Base-by-base conservation (phyloP, 2,329 filamentous ascomycete genomes). In the Dothidotthia symphoricarpi region DNA sequence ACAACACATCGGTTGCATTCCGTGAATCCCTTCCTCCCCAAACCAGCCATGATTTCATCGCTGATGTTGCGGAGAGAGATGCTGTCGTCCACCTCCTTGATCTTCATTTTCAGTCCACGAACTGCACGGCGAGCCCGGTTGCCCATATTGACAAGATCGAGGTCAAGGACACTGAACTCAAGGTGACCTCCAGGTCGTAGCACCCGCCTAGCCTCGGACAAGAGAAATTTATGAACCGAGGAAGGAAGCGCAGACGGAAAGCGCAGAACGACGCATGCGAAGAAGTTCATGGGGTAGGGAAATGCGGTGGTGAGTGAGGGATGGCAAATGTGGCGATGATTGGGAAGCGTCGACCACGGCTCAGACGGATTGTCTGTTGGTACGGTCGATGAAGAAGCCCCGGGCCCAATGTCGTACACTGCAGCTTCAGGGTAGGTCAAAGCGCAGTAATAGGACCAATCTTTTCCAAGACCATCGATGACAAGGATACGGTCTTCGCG, bases 381-480 rank as follows among this genome's bases (percentile, higher is more conserved):
- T 6, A 48, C 27, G 8, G 52, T 17, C 3, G 49, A 39, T 6
- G 59, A 51, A 3, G 59, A 57, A 28, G 57, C 45, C 16, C 56
- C 53, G 28, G 64, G 59, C 3, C 68, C 68, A 16, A 91, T 74
- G 58, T 90, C 88, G 70, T 87, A 91, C 46, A 93, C 84, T 2
- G 80, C 83, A 0, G 83, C 83, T 1, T 75, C 74, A 0, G 85
- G 83, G 49, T 91, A 91, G 1, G 85, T 88, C 58, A 90, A 81
- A 6, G 87, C 85, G 14, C 86, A 86, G 53, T 89, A 91, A 63
- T 88, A 90, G 0, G 86, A 90, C 87, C 87, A 93, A 59, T 93
- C 87, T 57, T 89, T 90, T n/a, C 87, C 87, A 19, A 93, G 80
- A 4, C 87, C 87, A 67, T 93, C 87, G 39, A 93, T 76, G 13